These are phyloP conservation scores for Afroboletus lepidellus DNA, from an alignment of 1,284 basidiomycete genomes.

Conservation along the genomic window DNA sequence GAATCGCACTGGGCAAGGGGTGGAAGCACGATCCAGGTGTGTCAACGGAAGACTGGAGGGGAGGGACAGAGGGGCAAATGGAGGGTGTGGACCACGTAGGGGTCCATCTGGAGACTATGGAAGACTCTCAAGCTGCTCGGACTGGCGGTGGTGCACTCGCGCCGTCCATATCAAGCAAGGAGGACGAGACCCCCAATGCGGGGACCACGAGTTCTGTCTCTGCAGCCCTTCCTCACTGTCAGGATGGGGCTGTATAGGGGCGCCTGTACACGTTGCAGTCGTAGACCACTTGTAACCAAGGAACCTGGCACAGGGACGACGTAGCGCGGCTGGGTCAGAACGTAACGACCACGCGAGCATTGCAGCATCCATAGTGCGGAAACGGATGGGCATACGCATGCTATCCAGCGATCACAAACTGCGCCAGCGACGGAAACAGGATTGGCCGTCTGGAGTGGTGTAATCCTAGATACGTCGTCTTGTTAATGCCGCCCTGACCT, in stretches of 20 bases:
- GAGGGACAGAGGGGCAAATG: conserved; percentile 1
- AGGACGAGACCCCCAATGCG: not conserved
- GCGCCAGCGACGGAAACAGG: not conserved
- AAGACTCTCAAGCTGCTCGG: not conserved
- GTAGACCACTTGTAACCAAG: not conserved
- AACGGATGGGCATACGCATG: conserved; percentile 2
- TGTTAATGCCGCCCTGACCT: not conserved
- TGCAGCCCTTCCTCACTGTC: not conserved
- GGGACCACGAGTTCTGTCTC: not conserved
- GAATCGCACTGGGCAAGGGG: conserved; percentile 24
- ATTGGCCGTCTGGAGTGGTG: not conserved
- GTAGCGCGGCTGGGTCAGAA: not conserved
- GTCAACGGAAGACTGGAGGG: conserved; percentile 19
- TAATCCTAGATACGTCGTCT: not conserved
- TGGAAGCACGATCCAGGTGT: conserved; percentile 14
- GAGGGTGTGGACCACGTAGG: not conserved
- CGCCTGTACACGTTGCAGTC: not conserved
- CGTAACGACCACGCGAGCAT: not conserved
- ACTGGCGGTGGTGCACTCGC: not conserved
- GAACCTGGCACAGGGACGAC: not conserved
- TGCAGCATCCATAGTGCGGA: not conserved
- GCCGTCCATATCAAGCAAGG: conserved; percentile 5
- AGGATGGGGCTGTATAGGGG: conserved; percentile 2
- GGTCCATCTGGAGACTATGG: conserved; percentile 1
- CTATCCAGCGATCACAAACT: not conserved